Evolutionary conservation across 73 alveolate genomes (phyloP).

Genomic region (Paramecium primaurelia): DNA sequence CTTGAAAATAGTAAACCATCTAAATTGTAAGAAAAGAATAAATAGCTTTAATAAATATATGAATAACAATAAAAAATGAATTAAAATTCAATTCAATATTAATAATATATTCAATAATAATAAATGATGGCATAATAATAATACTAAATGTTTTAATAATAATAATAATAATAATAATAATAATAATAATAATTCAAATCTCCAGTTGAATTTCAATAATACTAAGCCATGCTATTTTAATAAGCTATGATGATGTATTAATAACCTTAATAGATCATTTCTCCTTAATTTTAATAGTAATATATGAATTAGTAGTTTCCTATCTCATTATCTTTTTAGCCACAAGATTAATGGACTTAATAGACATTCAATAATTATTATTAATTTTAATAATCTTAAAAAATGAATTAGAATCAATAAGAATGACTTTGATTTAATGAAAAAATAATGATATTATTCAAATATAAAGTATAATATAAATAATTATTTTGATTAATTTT

Average conservation of each 20-base stretch:
- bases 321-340: not conserved
- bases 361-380: not conserved
- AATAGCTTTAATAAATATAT: not conserved
- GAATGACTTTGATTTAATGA: not conserved
- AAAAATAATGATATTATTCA: not conserved
- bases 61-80: not conserved
- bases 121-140: not conserved
- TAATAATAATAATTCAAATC: not conserved
- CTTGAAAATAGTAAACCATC: not conserved
- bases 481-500: not conserved
- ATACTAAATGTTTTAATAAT: not conserved
- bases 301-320: not conserved
- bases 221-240: not conserved
- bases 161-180: not conserved
- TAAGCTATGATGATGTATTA: not conserved
- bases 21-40: not conserved
- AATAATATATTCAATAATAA: not conserved
- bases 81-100: not conserved
- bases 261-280: not conserved
- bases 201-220: not conserved
- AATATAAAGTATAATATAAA: not conserved
- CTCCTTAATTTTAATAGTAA: not conserved
- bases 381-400: not conserved
- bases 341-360: not conserved
- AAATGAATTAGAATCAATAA: not conserved